A percentile compares a stretch with the other conserved stretches of the same genome.
Conservation (phyloP, 495 filamentous ascomycete genomes). For the Patellaria atrata region DNA sequence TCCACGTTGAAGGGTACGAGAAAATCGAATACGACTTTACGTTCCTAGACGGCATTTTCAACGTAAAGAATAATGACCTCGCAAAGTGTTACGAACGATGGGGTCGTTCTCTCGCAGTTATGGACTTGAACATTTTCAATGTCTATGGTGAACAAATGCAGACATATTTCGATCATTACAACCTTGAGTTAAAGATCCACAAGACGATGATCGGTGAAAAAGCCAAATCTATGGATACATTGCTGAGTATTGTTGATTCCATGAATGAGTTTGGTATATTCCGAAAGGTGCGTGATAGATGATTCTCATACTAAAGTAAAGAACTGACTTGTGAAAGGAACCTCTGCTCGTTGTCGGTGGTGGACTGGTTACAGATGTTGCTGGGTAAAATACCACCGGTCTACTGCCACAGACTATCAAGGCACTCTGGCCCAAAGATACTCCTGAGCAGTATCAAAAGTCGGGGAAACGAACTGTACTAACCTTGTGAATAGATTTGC, state of each 20-base stretch:
- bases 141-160: conserved; percentile 45
- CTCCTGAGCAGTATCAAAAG: background rate
- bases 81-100: conserved; percentile 43
- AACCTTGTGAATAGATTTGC: conserved; percentile 45
- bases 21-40: conserved; percentile 55
- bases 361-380: conserved; percentile 50
- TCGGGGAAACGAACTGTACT: background rate
- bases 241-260: conserved; percentile 44
- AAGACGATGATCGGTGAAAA: conserved; percentile 52
- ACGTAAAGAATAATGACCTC: conserved; percentile 35
- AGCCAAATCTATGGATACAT: conserved; percentile 46
- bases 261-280: conserved; percentile 53
- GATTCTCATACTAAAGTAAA: background rate
- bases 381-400: conserved; percentile 36
- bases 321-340: conserved; percentile 27
- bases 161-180: conserved; percentile 41
- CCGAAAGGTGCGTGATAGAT: conserved; percentile 32
- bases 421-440: conserved; percentile 26
- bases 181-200: conserved; percentile 41
- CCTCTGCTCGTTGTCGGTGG: conserved; percentile 51
- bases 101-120: conserved; percentile 43
- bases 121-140: conserved; percentile 45
- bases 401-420: conserved; percentile 27
- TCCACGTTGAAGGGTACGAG: conserved; percentile 49
- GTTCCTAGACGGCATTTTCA: conserved; percentile 49